phyloP scores from a whole-genome alignment of 352 stramenopile genomes.

The Globisporangium nunn region DNA sequence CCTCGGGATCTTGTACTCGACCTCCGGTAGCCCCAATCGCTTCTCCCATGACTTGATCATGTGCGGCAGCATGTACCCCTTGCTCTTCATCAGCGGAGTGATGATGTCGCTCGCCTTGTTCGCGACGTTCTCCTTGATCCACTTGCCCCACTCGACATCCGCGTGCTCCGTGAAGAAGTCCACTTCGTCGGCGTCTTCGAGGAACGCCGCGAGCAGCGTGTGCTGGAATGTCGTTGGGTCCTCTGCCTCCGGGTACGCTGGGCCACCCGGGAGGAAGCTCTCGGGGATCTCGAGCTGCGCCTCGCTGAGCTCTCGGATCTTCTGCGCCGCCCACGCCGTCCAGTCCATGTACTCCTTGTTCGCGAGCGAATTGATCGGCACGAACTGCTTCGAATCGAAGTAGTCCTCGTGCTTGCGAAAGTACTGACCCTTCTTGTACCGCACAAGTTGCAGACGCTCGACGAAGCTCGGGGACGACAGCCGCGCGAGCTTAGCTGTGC shows the following conservation, averaged over 20 bases:
- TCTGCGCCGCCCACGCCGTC: slow-evolving; percentile 35
- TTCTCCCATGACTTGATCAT: slow-evolving; percentile 69
- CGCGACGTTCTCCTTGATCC: slow-evolving; percentile 40
- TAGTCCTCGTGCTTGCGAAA: slow-evolving; percentile 77
- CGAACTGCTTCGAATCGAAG: slow-evolving; percentile 64
- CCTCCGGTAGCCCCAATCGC: slow-evolving; percentile 18
- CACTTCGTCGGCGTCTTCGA: slow-evolving; percentile 33
- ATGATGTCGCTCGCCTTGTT: slow-evolving; percentile 40
- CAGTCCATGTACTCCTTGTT: slow-evolving; percentile 34
- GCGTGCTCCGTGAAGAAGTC: slow-evolving; percentile 56
- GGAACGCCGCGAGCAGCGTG: slow-evolving; percentile 35
- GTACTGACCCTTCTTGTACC: slow-evolving; percentile 62
- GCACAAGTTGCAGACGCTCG: slow-evolving; percentile 60
- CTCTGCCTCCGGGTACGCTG: slow-evolving; percentile 35
- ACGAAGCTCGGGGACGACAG: slow-evolving; percentile 40
- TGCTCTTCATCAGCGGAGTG: slow-evolving; percentile 33
- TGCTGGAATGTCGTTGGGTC: slow-evolving; percentile 49
- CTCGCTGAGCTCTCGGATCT: slow-evolving; percentile 21
- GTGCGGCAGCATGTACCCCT: slow-evolving; percentile 57
- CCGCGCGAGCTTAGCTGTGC: slow-evolving; percentile 39
- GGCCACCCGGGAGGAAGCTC: slow-evolving; percentile 24
- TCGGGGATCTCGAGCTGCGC: slow-evolving; percentile 23
- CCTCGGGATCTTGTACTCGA: slow-evolving; percentile 54
- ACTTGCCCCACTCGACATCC: slow-evolving; percentile 39
- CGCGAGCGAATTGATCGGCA: slow-evolving; percentile 33